These are phyloP conservation scores for Didymella arachidicola DNA, from an alignment of 2,329 filamentous ascomycete species.

Conservation along the genomic window DNA sequence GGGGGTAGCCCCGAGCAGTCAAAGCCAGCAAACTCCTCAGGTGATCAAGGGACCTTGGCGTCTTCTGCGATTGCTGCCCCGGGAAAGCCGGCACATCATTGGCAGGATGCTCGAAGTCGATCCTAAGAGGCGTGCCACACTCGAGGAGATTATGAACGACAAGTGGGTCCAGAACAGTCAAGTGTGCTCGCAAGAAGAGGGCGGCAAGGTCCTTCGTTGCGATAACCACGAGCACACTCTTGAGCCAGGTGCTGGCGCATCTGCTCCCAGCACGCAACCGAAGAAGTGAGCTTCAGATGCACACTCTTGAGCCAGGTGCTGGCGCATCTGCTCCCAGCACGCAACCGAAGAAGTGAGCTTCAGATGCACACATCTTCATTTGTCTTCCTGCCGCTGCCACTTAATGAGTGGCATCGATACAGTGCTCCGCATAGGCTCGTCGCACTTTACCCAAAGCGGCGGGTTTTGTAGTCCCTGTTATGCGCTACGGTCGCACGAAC, in stretches of 20 bases:
- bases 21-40: constrained; percentile 61
- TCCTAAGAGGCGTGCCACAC: constrained; percentile 80
- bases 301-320: constrained; percentile 76
- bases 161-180: constrained; percentile 87
- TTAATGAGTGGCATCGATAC: constrained; percentile 16
- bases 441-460: constrained; percentile 11
- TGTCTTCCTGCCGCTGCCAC: neutral
- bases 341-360: constrained; percentile 47
- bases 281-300: constrained; percentile 53
- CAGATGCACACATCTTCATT: constrained; percentile 3
- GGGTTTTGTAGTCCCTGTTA: constrained; percentile 10
- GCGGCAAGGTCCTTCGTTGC: constrained; percentile 74
- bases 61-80: constrained; percentile 82
- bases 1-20: constrained; percentile 30
- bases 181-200: constrained; percentile 81
- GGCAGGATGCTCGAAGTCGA: constrained; percentile 91
- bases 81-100: constrained; percentile 89
- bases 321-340: constrained; percentile 43
- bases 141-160: constrained; percentile 86
- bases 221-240: constrained; percentile 84
- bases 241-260: constrained; percentile 65
- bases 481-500: constrained; percentile 10
- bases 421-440: constrained; percentile 14
- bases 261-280: constrained; percentile 43
- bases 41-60: constrained; percentile 93